phyloP scores from a whole-genome alignment of 805 yeast genomes.

The Saturnispora silvae region DNA sequence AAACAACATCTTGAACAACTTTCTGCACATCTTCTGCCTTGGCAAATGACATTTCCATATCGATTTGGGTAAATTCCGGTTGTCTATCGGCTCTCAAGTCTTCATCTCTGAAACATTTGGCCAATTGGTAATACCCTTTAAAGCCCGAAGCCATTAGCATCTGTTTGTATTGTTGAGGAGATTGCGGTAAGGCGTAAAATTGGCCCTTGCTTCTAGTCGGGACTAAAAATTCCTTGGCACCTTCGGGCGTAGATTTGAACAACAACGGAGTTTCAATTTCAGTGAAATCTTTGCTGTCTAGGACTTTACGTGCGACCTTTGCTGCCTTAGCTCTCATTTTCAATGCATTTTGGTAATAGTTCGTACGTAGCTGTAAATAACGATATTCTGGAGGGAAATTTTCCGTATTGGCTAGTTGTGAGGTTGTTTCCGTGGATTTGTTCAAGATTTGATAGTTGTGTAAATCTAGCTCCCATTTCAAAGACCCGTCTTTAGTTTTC shows the following conservation, averaged over 20 bases:
- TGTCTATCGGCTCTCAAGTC: constrained; percentile 91
- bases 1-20: constrained; percentile 50
- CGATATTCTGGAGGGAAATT: constrained; percentile 73
- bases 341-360: constrained; percentile 44
- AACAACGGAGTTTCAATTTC: constrained; percentile 90
- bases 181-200: constrained; percentile 90
- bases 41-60: constrained; percentile 85
- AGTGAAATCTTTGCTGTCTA: constrained; percentile 39
- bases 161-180: constrained; percentile 97
- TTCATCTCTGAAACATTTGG: constrained; percentile 92
- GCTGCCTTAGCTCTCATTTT: constrained; percentile 49
- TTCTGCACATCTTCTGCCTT: constrained; percentile 53
- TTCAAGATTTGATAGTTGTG: constrained; percentile 47
- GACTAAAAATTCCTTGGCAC: constrained; percentile 90
- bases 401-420: constrained; percentile 47
- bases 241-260: constrained; percentile 96
- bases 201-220: constrained; percentile 60
- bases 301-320: constrained; percentile 27
- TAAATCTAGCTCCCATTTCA: constrained; percentile 50
- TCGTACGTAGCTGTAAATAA: constrained; percentile 66
- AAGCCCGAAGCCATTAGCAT: constrained; percentile 91
- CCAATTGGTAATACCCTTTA: constrained; percentile 76
- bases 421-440: constrained; percentile 44
- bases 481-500: constrained; percentile 14
- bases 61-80: constrained; percentile 97